These are phyloP conservation scores for Lindgomyces ingoldianus DNA, from an alignment of 495 filamentous ascomycete genomes.

Conservation along the genomic window DNA sequence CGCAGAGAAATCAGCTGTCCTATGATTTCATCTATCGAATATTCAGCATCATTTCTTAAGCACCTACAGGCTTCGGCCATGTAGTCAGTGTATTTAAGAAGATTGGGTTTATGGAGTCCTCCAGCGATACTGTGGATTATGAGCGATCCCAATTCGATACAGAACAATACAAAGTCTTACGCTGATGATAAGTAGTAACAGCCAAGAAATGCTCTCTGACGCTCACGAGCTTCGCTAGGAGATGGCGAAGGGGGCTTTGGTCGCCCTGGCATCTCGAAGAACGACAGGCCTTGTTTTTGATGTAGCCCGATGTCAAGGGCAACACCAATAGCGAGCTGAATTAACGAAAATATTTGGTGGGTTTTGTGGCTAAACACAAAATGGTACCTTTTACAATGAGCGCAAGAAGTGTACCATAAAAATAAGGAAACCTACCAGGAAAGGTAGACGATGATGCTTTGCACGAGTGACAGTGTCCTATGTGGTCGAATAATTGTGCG, in stretches of 20 bases:
- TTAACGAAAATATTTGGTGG: constrained; percentile 16
- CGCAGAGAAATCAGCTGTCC: constrained; percentile 13
- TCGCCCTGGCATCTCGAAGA: constrained; percentile 8
- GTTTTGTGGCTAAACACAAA: constrained; percentile 33
- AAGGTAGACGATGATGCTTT: constrained; percentile 30
- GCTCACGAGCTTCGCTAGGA: constrained; percentile 31
- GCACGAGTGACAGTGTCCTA: constrained; percentile 26
- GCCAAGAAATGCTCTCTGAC: constrained; percentile 38
- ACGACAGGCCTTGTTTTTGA: not conserved
- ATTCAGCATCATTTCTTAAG: constrained; percentile 17
- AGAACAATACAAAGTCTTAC: constrained; percentile 23
- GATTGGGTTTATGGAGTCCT: constrained; percentile 22
- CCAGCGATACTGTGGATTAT: constrained; percentile 7
- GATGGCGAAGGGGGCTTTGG: constrained; percentile 1
- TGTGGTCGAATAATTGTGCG: constrained; percentile 26
- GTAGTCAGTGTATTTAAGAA: constrained; percentile 28
- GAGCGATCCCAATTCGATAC: not conserved
- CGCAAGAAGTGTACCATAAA: not conserved
- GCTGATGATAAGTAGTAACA: constrained; percentile 41
- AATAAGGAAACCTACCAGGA: constrained; percentile 9
- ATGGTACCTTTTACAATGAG: constrained; percentile 20
- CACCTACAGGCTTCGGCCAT: constrained; percentile 9
- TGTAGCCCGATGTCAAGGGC: constrained; percentile 26
- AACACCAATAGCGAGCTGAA: constrained; percentile 26
- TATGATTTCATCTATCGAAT: constrained; percentile 19